These are phyloP conservation scores for Barbatosphaeria neglecta DNA, from an alignment of 495 filamentous ascomycete genomes.

Conservation along the genomic window DNA sequence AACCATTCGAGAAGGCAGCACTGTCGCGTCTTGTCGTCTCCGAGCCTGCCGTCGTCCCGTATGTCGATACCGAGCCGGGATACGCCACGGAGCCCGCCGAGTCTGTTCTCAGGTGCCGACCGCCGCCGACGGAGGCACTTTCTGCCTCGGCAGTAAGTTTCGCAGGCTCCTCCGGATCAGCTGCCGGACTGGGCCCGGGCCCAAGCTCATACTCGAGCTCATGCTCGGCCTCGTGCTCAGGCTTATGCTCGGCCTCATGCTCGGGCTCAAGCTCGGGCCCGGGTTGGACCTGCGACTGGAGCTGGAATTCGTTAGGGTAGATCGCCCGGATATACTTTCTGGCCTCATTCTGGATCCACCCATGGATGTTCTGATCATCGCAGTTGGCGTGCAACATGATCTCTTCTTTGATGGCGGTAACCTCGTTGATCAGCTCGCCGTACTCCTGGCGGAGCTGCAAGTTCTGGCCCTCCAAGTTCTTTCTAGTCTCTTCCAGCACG, in stretches of 20 bases:
- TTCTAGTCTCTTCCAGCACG: conserved; percentile 41
- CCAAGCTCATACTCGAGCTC: too few species aligned
- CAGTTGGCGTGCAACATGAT: conserved; percentile 51
- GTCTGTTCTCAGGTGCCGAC: conserved; percentile 11
- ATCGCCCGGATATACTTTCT: too few species aligned
- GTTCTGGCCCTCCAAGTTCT: conserved; percentile 25
- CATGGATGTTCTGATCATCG: conserved; percentile 36
- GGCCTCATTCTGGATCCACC: conserved; percentile 34
- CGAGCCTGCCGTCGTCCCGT: conserved; percentile 5
- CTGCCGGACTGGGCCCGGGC: too few species aligned
- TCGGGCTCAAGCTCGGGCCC: too few species aligned
- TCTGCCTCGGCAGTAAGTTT: too few species aligned
- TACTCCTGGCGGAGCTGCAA: conserved; percentile 24
- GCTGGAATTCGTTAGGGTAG: too few species aligned
- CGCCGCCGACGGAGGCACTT: conserved; percentile 10
- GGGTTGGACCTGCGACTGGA: too few species aligned
- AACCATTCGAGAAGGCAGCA: conserved; percentile 17
- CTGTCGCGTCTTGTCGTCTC: conserved; percentile 9
- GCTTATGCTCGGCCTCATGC: too few species aligned
- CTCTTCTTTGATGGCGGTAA: conserved; percentile 43
- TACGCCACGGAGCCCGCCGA: conserved; percentile 9
- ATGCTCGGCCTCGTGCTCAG: too few species aligned
- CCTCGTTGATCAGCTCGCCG: conserved; percentile 30
- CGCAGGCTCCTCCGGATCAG: too few species aligned
- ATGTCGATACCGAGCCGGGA: conserved; percentile 1